phyloP scores from a whole-genome alignment of 495 filamentous ascomycete species.

The Rostrohypoxylon terebratum region DNA sequence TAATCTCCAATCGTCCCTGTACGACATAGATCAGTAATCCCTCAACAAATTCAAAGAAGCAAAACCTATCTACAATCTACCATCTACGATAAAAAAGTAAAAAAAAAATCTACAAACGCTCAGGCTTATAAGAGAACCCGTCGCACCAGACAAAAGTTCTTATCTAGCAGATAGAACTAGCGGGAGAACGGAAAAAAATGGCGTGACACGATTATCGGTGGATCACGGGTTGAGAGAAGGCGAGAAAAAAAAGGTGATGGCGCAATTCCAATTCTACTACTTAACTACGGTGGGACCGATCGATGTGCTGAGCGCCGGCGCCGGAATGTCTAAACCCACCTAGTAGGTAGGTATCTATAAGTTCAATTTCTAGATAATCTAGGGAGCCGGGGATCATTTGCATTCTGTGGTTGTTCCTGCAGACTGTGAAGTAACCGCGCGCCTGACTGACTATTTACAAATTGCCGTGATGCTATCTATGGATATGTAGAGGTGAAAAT shows the following conservation, averaged over 20 bases:
- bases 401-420: background rate
- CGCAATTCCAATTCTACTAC: conserved; percentile 18
- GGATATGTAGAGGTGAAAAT: background rate
- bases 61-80: conserved; percentile 3
- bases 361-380: background rate
- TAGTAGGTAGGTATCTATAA: background rate
- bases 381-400: background rate
- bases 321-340: conserved; percentile 13
- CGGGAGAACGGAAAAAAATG: conserved; percentile 3
- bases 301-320: conserved; percentile 23
- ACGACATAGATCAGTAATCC: background rate
- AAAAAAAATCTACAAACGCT: background rate
- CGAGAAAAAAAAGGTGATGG: conserved; percentile 11
- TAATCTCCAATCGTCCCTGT: background rate
- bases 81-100: background rate
- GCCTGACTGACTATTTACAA: conserved; percentile 7
- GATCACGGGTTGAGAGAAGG: background rate
- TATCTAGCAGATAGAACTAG: conserved; percentile 1
- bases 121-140: background rate
- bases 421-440: background rate
- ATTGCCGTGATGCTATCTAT: background rate
- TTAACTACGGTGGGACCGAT: conserved; percentile 22
- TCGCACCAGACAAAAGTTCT: background rate
- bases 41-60: no score
- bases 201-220: conserved; percentile 18